These are phyloP conservation scores for Aspergillus cavernicola DNA, from an alignment of 495 filamentous ascomycete genomes.

Conservation along the genomic window DNA sequence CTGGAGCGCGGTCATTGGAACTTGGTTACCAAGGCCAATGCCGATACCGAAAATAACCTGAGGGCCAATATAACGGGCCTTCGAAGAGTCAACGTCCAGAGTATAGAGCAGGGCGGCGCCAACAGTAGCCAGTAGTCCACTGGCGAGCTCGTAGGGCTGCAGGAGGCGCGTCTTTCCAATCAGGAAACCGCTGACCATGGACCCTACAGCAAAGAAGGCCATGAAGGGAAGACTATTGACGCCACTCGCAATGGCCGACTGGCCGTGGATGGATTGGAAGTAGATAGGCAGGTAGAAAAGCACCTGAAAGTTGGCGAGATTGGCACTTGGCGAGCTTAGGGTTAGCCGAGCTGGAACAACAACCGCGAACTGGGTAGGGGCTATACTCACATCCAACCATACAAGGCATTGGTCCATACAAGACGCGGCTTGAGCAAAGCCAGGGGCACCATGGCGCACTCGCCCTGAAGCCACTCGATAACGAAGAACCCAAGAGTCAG, in stretches of 20 bases:
- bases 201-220: constrained; percentile 27
- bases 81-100: constrained; percentile 37
- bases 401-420: no score
- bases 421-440: background rate
- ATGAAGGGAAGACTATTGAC: constrained; percentile 32
- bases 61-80: constrained; percentile 42
- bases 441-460: background rate
- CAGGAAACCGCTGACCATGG: constrained; percentile 40
- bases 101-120: constrained; percentile 64
- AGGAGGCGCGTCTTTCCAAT: constrained; percentile 63
- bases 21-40: background rate
- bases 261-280: constrained; percentile 57
- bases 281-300: constrained; percentile 41
- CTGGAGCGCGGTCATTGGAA: background rate
- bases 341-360: no score
- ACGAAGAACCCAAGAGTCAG: constrained; percentile 24
- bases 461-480: background rate
- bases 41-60: background rate
- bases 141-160: constrained; percentile 58
- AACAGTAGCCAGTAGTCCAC: constrained; percentile 49
- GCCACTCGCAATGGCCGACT: constrained; percentile 61
- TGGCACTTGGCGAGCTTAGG: no score
- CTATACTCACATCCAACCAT: no score
- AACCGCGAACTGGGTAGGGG: no score
- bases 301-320: no score